Base-by-base conservation (phyloP, 805 yeast genomes). In the Ogataea paraovalis region DNA sequence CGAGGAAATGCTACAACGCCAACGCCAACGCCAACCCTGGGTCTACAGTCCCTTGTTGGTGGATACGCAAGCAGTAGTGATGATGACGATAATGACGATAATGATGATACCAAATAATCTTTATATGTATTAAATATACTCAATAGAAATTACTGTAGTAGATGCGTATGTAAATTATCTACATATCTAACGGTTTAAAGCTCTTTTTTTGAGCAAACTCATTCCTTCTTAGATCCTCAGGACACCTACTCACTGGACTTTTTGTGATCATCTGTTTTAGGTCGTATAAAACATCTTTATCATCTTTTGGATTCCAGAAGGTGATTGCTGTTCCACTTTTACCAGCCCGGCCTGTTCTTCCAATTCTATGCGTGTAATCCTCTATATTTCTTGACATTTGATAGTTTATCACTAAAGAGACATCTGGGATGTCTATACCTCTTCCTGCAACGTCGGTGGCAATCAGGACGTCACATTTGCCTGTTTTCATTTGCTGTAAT, bases 391-490 rank as follows among this genome's bases (percentile, higher is more conserved):
- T 78, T 9, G 90, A 70, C 91, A 91, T 84, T 56, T 92, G 96
- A 60, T 76, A 91, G 64, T 92, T 94, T 19, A 94, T 65, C 9
- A 92, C 98, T 32, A 91, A 64, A 0, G 94, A 80, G 7, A 92
- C 96, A 55, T 87, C 77, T 1, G 89, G 84, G n/a, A 92, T 82
- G 65, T 94, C 98, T 40, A 92, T 79, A 62, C 99, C 99, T 69
- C 99, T 79, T 2, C 96, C 96, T 0, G 97, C 97, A 21, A 92
- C 89, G 64, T 92, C 97, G 0, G 98, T 94, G 3, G 97, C 98
- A 16, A 92, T 82, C 39, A 92, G 67, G 6, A 87, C 72, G 44
- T 81, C 83, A 0, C 76, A 76, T 21, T 69, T 66, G 2, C 85
- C 83, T 5, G 66, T 53, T 40, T 83, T 73, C 51, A 92, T 74